phyloP scores from a whole-genome alignment of 441 rosid genomes.

The Omphalea diandra region DNA sequence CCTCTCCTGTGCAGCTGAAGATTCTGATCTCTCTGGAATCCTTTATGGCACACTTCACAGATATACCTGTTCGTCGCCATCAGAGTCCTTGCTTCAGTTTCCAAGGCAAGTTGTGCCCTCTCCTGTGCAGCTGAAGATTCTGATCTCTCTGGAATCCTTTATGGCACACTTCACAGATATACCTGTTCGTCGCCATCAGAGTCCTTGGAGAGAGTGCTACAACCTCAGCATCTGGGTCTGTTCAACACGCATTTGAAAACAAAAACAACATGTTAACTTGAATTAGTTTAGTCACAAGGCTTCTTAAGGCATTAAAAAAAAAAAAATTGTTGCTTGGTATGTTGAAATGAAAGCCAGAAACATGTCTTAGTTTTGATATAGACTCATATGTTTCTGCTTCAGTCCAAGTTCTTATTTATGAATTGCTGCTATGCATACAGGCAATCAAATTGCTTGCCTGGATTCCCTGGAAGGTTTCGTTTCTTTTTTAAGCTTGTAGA shows the following conservation, averaged over 20 bases:
- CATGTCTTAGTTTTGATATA: neutral
- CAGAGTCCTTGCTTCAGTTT: conserved; percentile 59
- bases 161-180: conserved; percentile 60
- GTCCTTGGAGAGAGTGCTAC: conserved; percentile 59
- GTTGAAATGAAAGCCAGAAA: neutral
- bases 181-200: conserved; percentile 62
- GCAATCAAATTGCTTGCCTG: conserved; percentile 39
- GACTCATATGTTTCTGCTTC: neutral
- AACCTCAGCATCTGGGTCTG: conserved; percentile 69
- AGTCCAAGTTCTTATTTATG: neutral
- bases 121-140: conserved; percentile 66
- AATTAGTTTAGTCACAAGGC: neutral
- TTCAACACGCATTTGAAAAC: neutral
- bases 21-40: conserved; percentile 64
- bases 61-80: conserved; percentile 65
- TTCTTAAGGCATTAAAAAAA: neutral
- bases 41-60: conserved; percentile 63
- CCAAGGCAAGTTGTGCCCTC: conserved; percentile 76
- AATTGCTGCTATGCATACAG: neutral
- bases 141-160: conserved; percentile 67
- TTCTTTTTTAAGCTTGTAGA: conserved; percentile 39
- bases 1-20: conserved; percentile 72
- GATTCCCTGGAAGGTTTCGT: conserved; percentile 61
- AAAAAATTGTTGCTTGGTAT: neutral
- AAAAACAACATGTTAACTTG: neutral